These are phyloP conservation scores for Oenanthe javanica DNA, from an alignment of 140 eudicot genomes.

Conservation along the genomic window DNA sequence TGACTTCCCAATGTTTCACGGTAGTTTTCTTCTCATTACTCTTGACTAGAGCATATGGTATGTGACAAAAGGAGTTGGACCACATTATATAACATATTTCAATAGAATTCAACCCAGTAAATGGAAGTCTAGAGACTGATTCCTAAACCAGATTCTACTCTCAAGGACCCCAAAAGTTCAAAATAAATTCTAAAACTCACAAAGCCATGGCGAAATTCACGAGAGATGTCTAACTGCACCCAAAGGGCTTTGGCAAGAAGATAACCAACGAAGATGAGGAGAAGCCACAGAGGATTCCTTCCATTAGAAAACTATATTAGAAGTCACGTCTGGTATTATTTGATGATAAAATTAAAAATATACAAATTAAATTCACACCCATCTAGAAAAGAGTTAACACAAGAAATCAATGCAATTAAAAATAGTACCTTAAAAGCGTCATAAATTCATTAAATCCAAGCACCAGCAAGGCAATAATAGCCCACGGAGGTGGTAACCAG, in stretches of 20 bases:
- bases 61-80: neutral
- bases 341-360: neutral
- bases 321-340: conserved; percentile 11
- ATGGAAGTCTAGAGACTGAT: neutral
- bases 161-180: neutral
- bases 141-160: neutral
- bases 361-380: neutral
- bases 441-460: conserved; percentile 94
- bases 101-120: neutral
- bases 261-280: conserved; percentile 54
- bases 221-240: conserved; percentile 87
- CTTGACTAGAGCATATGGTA: neutral
- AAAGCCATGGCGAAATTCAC: conserved; percentile 76
- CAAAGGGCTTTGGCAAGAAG: conserved; percentile 81
- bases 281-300: conserved; percentile 88
- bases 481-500: conserved; percentile 99
- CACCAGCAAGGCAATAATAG: conserved; percentile 73
- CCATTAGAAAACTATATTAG: conserved; percentile 8
- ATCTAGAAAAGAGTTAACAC: conserved; percentile 8
- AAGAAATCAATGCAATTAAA: neutral
- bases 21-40: neutral
- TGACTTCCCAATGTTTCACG: neutral
- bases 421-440: conserved; percentile 78
- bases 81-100: neutral
- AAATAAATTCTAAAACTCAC: conserved; percentile 39